phyloP scores from a whole-genome alignment of 371 early-diverging fungal genomes.

The Mucor ambiguus region DNA sequence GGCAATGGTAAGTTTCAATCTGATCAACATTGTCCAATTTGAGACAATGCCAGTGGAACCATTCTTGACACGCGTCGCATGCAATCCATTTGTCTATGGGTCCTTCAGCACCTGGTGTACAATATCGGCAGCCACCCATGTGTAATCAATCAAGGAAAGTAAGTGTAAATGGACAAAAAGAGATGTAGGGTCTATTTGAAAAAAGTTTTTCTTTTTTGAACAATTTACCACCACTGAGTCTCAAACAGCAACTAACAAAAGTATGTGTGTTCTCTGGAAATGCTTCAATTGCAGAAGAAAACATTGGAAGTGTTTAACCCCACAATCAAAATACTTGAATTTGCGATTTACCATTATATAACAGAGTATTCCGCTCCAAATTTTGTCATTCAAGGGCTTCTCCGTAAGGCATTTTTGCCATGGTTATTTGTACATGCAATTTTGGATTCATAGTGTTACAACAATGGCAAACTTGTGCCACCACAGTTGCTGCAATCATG shows the following conservation, averaged over 20 bases:
- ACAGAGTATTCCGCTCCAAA: too few species aligned
- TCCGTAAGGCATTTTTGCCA: too few species aligned
- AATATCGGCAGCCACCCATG: constrained; percentile 13
- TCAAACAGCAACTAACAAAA: background rate
- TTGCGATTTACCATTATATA: background rate
- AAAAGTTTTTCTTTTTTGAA: background rate
- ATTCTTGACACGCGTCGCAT: constrained; percentile 69
- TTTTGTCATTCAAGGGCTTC: too few species aligned
- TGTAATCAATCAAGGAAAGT: constrained; percentile 1
- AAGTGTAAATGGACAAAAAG: background rate
- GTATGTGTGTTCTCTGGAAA: background rate
- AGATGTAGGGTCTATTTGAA: background rate
- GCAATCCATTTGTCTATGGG: constrained; percentile 53
- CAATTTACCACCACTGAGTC: background rate
- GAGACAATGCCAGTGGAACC: constrained; percentile 69
- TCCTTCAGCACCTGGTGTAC: background rate
- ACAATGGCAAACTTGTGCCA: background rate
- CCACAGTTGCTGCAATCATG: background rate
- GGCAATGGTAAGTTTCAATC: constrained; percentile 71
- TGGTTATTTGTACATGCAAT: background rate
- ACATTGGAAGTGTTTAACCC: background rate
- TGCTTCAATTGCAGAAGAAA: background rate
- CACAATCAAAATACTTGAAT: background rate
- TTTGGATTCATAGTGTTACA: background rate
- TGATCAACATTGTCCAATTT: constrained; percentile 50